phyloP scores from a whole-genome alignment of 768 basidiomycete species.

The Mycena amicta region DNA sequence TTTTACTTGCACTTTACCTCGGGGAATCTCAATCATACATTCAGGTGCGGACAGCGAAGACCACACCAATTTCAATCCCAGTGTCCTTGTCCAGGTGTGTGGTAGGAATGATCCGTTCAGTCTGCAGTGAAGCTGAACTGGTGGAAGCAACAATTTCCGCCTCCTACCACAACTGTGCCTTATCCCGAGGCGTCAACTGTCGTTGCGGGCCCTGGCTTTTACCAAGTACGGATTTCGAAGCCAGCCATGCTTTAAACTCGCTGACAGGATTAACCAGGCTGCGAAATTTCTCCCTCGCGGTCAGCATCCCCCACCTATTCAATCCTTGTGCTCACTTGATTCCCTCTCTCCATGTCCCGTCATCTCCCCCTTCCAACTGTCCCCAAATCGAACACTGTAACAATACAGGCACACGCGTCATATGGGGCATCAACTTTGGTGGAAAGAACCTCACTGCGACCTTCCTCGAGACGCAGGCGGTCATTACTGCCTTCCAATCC shows the following conservation, averaged over 20 bases:
- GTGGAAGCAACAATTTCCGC: constrained; percentile 50
- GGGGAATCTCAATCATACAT: no score
- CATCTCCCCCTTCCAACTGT: background rate
- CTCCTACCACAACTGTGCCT: constrained; percentile 49
- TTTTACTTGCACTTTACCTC: no score
- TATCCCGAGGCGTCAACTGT: constrained; percentile 71
- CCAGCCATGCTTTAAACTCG: no score
- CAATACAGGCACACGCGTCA: constrained; percentile 58
- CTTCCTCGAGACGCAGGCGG: constrained; percentile 49
- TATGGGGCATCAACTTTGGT: constrained; percentile 72
- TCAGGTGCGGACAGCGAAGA: constrained; percentile 63
- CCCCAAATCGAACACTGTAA: background rate
- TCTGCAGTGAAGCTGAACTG: no score
- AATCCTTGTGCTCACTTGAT: constrained; percentile 39
- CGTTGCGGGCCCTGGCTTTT: constrained; percentile 60
- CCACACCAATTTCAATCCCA: constrained; percentile 55
- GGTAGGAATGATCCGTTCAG: no score
- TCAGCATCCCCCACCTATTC: no score
- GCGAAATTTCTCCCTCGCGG: no score
- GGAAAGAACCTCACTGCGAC: constrained; percentile 51
- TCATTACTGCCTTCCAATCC: constrained; percentile 51
- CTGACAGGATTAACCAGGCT: no score
- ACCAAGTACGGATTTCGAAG: no score
- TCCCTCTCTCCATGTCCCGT: background rate
- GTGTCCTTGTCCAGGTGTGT: no score